phyloP scores from a whole-genome alignment of 116 monocot species.

The Thalassia testudinum region DNA sequence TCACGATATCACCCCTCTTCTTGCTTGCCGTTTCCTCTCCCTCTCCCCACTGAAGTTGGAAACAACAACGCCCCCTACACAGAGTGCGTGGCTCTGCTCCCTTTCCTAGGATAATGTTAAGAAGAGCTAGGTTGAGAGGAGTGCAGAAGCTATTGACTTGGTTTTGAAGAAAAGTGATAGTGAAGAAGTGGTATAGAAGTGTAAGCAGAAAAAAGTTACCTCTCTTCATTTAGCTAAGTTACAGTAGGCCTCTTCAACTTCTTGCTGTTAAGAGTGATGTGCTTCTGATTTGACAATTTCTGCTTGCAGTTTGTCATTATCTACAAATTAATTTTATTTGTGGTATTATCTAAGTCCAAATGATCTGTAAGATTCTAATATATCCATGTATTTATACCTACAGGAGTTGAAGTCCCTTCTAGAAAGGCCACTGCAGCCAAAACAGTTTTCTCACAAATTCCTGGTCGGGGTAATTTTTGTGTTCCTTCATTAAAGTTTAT shows the following conservation, averaged over 20 bases:
- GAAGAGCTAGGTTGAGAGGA: conserved; percentile 66
- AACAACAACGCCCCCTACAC: too few species aligned
- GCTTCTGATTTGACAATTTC: not conserved
- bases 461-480: conserved; percentile 60
- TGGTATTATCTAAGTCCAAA: not conserved
- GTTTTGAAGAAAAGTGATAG: conserved; percentile 47
- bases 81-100: too few species aligned
- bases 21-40: too few species aligned
- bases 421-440: conserved; percentile 55
- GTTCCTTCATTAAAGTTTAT: not conserved
- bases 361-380: too few species aligned
- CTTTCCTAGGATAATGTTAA: conserved; percentile 82
- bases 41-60: too few species aligned
- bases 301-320: too few species aligned
- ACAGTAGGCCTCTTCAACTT: conserved; percentile 57
- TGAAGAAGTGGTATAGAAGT: conserved; percentile 43
- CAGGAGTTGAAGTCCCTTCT: conserved; percentile 58
- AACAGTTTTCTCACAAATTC: conserved; percentile 68
- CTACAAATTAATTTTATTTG: not conserved
- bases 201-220: conserved; percentile 43
- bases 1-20: too few species aligned
- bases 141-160: conserved; percentile 68
- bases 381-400: too few species aligned
- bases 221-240: conserved; percentile 45
- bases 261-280: too few species aligned